Percentiles rank a stretch among this genome's conserved stretches.
phyloP scores from a whole-genome alignment of 768 basidiomycete genomes.

The Lactarius tabidus region DNA sequence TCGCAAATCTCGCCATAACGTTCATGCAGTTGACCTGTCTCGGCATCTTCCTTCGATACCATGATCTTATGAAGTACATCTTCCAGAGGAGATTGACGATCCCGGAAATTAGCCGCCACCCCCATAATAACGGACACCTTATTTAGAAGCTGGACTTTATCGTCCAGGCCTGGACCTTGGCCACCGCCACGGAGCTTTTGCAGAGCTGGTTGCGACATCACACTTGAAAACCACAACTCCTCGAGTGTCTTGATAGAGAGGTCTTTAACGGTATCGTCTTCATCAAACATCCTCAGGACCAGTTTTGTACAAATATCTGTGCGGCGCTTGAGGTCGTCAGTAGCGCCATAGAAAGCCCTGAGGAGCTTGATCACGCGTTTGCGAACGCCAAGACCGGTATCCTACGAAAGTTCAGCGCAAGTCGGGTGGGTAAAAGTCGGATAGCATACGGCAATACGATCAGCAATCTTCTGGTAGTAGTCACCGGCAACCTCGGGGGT shows the following conservation, averaged over 20 bases:
- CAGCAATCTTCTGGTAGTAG: conserved; percentile 85
- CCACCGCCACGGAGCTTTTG: conserved; percentile 35
- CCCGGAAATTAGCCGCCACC: conserved; percentile 76
- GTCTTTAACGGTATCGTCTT: conserved; percentile 94
- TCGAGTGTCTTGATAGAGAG: conserved; percentile 86
- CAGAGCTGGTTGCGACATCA: conserved; percentile 5
- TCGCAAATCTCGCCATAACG: conserved; percentile 84
- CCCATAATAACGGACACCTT: conserved; percentile 85
- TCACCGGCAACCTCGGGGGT: conserved; percentile 83
- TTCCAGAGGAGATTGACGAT: conserved; percentile 79
- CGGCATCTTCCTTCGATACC: conserved; percentile 57
- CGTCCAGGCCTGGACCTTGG: conserved; percentile 34
- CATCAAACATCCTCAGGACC: conserved; percentile 81
- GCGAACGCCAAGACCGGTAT: conserved; percentile 88
- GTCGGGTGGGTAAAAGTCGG: not conserved
- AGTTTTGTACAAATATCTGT: conserved; percentile 81
- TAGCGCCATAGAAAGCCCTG: conserved; percentile 70
- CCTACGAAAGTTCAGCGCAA: conserved; percentile 45
- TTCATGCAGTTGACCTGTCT: conserved; percentile 51
- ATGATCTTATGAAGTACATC: conserved; percentile 82
- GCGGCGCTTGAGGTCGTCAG: conserved; percentile 53
- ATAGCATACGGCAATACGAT: conserved; percentile 77
- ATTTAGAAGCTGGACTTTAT: conserved; percentile 51
- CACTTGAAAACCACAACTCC: conserved; percentile 78
- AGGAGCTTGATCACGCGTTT: conserved; percentile 96